Evolutionary conservation across 768 basidiomycete genomes (phyloP).

Genomic region (Favolaschia claudopus): DNA sequence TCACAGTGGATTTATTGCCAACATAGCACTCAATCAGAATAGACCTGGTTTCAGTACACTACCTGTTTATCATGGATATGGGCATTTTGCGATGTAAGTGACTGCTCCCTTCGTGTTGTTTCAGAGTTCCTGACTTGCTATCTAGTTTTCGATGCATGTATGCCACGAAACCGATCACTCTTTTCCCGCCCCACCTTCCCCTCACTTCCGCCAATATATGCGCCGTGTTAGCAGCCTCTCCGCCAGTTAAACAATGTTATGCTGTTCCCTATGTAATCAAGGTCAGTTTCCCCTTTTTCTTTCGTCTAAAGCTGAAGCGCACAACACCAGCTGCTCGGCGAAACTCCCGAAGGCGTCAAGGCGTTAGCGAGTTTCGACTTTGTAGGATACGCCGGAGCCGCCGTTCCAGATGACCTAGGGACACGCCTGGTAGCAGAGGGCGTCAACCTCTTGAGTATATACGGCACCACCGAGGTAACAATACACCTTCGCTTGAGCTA

Average conservation of each 20-base stretch:
- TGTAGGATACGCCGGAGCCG: slow-evolving; percentile 60
- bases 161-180: slow-evolving; percentile 47
- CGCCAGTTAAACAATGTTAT: slow-evolving; percentile 39
- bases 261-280: slow-evolving; percentile 49
- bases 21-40: slow-evolving; percentile 44
- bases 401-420: slow-evolving; percentile 62
- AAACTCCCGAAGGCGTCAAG: slow-evolving; percentile 52
- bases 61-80: slow-evolving; percentile 53
- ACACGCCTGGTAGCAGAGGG: slow-evolving; percentile 56
- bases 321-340: slow-evolving; percentile 47
- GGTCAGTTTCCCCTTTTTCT: slow-evolving; percentile 22
- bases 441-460: slow-evolving; percentile 55
- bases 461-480: slow-evolving; percentile 53
- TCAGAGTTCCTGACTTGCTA: neutral
- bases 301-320: too few species aligned
- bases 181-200: slow-evolving; percentile 53
- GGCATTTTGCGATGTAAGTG: slow-evolving; percentile 43
- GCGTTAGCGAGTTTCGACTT: slow-evolving; percentile 52
- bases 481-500: neutral
- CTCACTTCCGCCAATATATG: slow-evolving; percentile 55
- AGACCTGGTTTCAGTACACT: slow-evolving; percentile 51
- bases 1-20: slow-evolving; percentile 43
- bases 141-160: slow-evolving; percentile 54
- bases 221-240: slow-evolving; percentile 43
- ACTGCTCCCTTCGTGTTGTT: neutral